Evolutionary conservation across 2,329 filamentous ascomycete genomes (phyloP).

Genomic region (Cladosporium velox): DNA sequence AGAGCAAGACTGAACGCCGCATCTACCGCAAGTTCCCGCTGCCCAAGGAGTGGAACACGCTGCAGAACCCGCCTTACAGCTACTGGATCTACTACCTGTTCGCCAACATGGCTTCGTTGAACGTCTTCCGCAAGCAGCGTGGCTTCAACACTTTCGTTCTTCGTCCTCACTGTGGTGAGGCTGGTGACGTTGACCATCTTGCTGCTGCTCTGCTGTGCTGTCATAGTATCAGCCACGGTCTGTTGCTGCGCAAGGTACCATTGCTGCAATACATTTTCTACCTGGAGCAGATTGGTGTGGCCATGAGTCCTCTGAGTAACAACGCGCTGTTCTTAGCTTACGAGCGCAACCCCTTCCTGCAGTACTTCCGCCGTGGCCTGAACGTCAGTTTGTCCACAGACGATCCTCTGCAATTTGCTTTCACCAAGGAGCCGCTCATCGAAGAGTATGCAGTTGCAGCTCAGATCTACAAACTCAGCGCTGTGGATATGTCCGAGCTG

Average conservation of each 20-base stretch:
- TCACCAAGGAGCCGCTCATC: slow-evolving; percentile 96
- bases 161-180: slow-evolving; percentile 93
- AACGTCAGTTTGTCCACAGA: slow-evolving; percentile 97
- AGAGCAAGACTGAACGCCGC: slow-evolving; percentile 92
- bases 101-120: slow-evolving; percentile 89
- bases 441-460: slow-evolving; percentile 98
- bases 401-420: slow-evolving; percentile 95
- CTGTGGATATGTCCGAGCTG: slow-evolving; percentile 97
- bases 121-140: slow-evolving; percentile 84
- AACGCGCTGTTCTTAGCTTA: slow-evolving; percentile 96
- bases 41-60: slow-evolving; percentile 83
- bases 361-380: slow-evolving; percentile 90
- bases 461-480: slow-evolving; percentile 96
- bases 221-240: slow-evolving; percentile 94
- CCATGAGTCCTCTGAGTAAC: slow-evolving; percentile 98
- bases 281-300: slow-evolving; percentile 94
- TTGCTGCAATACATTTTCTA: slow-evolving; percentile 97
- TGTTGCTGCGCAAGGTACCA: slow-evolving; percentile 89
- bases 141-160: slow-evolving; percentile 96
- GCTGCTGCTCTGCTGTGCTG: slow-evolving; percentile 89
- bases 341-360: slow-evolving; percentile 92
- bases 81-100: slow-evolving; percentile 99
- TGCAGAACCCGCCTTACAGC: slow-evolving; percentile 95
- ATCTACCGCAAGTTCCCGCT: slow-evolving; percentile 96
- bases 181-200: slow-evolving; percentile 93